Percentiles rank a stretch among this genome's conserved stretches.
These are phyloP conservation scores for Aspergillus bombycis DNA, from an alignment of 2,329 filamentous ascomycete genomes.

Conservation along the genomic window DNA sequence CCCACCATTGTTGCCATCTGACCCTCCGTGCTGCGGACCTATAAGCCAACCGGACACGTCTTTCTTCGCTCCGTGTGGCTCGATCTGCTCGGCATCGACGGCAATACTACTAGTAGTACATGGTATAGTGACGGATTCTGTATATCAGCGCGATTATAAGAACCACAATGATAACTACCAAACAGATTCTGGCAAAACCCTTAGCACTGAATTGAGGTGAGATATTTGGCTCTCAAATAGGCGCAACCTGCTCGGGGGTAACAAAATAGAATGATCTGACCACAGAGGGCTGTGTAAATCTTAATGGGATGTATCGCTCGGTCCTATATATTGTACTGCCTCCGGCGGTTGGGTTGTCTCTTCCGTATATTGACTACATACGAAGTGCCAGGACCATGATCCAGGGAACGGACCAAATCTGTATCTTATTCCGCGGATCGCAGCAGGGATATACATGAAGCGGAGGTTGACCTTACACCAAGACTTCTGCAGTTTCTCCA, in stretches of 20 bases:
- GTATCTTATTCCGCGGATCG: conserved; percentile 19
- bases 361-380: background rate
- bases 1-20: conserved; percentile 56
- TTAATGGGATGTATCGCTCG: background rate
- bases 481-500: conserved; percentile 29
- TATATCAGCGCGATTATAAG: conserved; percentile 40
- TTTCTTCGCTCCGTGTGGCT: conserved; percentile 58
- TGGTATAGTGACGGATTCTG: conserved; percentile 45
- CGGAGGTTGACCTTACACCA: conserved; percentile 34
- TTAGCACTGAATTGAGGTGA: conserved; percentile 12
- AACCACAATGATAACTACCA: conserved; percentile 48
- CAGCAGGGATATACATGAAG: conserved; percentile 31
- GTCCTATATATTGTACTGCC: background rate
- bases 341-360: background rate
- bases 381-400: background rate
- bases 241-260: background rate
- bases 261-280: background rate
- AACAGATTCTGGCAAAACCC: conserved; percentile 37
- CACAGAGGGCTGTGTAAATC: background rate
- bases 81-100: conserved; percentile 57
- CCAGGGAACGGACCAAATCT: conserved; percentile 4
- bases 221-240: conserved; percentile 17
- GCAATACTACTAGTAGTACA: too few species aligned
- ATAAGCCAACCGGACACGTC: conserved; percentile 55
- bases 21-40: conserved; percentile 56